These are phyloP conservation scores for Trifolium fragiferum DNA, from an alignment of 306 rosid species.

Conservation along the genomic window DNA sequence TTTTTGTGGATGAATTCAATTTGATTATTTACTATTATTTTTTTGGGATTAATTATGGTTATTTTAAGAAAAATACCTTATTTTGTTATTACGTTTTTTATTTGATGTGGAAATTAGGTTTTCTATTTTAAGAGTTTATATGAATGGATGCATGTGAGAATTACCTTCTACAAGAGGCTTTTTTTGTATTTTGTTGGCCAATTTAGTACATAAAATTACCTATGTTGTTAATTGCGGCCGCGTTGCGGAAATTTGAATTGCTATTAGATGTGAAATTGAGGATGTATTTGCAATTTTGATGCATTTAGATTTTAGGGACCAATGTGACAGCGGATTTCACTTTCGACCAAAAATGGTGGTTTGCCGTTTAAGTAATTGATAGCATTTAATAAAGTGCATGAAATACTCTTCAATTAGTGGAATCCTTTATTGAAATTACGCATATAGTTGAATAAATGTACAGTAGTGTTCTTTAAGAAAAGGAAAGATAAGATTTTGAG, in stretches of 20 bases:
- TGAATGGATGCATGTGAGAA: not conserved
- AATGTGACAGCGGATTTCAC: no score
- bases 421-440: not conserved
- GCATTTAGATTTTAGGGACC: no score
- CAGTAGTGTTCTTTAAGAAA: not conserved
- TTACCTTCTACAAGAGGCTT: not conserved
- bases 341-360: no score
- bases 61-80: not conserved
- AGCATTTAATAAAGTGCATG: no score
- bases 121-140: not conserved
- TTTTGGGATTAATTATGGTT: conserved; percentile 10
- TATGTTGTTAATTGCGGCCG: no score
- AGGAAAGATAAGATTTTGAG: conserved; percentile 1
- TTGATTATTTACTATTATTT: not conserved
- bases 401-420: not conserved
- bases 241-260: no score
- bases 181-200: no score
- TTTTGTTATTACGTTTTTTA: not conserved
- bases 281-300: no score
- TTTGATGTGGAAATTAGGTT: not conserved
- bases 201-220: no score
- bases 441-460: not conserved
- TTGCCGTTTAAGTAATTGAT: no score
- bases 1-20: not conserved
- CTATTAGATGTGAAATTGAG: no score